A percentile compares a stretch with the other conserved stretches of the same genome.
phyloP scores from a whole-genome alignment of 2,329 filamentous ascomycete genomes.

The Monosporascus sp. region DNA sequence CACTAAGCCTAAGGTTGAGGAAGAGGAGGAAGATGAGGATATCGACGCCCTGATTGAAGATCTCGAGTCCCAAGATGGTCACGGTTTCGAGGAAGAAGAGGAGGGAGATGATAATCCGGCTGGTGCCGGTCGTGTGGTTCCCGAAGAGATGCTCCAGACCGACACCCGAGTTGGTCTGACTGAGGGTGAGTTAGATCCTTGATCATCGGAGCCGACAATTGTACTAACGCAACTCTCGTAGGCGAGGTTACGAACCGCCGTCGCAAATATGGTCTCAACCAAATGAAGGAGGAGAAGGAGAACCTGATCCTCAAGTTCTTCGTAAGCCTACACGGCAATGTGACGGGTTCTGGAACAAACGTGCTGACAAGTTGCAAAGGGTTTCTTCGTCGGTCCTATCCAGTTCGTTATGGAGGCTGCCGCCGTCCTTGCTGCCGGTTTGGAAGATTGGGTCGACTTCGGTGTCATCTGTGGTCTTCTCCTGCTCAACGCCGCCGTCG shows the following conservation, averaged over 20 bases:
- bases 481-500: slow-evolving; percentile 77
- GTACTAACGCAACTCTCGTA: slow-evolving; percentile 1
- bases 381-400: slow-evolving; percentile 83
- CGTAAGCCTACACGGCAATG: slow-evolving; percentile 12
- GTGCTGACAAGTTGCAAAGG: slow-evolving; percentile 17
- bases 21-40: slow-evolving; percentile 72
- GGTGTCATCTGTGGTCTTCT: slow-evolving; percentile 83
- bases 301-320: slow-evolving; percentile 79
- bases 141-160: slow-evolving; percentile 74
- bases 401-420: slow-evolving; percentile 93
- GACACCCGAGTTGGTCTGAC: slow-evolving; percentile 69
- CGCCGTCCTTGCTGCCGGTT: slow-evolving; percentile 74
- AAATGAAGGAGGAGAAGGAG: slow-evolving; percentile 89
- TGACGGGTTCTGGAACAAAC: slow-evolving; percentile 16
- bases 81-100: slow-evolving; percentile 59
- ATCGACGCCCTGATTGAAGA: slow-evolving; percentile 85
- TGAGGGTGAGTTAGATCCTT: slow-evolving; percentile 57
- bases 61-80: slow-evolving; percentile 75
- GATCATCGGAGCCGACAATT: slow-evolving; percentile 48
- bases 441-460: slow-evolving; percentile 88
- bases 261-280: slow-evolving; percentile 73
- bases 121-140: slow-evolving; percentile 48
- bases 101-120: slow-evolving; percentile 47
- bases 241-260: slow-evolving; percentile 34
- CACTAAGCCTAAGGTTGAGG: slow-evolving; percentile 38